Percentiles rank a stretch among this genome's conserved stretches.
Evolutionary conservation across 2,329 filamentous ascomycete species (phyloP).

Genomic region (Trichoderma aggressivum): DNA sequence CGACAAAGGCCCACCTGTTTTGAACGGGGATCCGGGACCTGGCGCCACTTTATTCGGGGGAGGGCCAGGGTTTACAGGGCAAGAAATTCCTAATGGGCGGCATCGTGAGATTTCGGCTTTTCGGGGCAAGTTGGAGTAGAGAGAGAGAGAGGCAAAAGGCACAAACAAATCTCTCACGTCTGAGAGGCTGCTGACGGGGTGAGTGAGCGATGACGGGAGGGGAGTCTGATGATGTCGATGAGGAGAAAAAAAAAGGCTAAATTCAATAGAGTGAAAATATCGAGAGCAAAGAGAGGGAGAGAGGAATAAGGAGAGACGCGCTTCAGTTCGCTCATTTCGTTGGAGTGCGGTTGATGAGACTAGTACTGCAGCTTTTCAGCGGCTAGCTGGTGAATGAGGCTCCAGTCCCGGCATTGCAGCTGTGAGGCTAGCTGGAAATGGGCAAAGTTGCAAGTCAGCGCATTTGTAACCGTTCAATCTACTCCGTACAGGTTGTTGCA

Average conservation of each 20-base stretch:
- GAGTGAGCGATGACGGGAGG: neutral
- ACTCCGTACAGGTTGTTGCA: neutral
- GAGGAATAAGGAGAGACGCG: neutral
- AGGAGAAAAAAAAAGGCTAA: neutral
- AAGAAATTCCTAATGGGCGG: neutral
- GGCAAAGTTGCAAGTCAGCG: neutral
- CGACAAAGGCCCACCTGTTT: neutral
- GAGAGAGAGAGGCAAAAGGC: neutral
- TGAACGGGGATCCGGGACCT: conserved; percentile 13
- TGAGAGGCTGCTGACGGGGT: conserved; percentile 5
- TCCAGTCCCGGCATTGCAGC: conserved; percentile 8
- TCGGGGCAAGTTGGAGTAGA: neutral
- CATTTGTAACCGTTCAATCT: conserved; percentile 8
- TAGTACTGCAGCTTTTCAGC: neutral
- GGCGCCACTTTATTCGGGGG: conserved; percentile 8
- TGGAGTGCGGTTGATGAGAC: neutral
- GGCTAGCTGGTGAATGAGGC: conserved; percentile 4
- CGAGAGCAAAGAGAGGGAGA: neutral
- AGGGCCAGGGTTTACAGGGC: neutral
- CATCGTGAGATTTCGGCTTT: conserved; percentile 9
- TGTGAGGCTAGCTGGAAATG: neutral
- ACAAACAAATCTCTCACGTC: neutral
- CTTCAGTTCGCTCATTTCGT: neutral
- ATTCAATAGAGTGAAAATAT: neutral
- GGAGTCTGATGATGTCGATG: neutral